Base-by-base conservation (phyloP, 805 yeast genomes). In the Jamesozyma piceae region DNA sequence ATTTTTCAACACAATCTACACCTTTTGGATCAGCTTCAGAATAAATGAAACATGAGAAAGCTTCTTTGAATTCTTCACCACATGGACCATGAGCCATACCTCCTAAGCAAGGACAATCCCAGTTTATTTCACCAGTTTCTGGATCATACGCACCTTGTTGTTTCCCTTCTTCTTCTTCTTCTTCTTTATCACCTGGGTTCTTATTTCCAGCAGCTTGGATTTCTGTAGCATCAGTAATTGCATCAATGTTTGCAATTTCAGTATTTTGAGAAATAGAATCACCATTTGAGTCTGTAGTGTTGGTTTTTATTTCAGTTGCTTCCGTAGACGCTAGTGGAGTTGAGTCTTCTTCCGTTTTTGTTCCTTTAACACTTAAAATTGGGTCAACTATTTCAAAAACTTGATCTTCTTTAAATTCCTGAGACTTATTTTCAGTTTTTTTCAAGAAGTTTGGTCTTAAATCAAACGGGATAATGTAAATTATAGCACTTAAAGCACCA, bases 61-160 rank as follows among this genome's bases (percentile, higher is more conserved):
- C 97, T 43, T 77, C 90, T 68, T 87, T 87, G 71, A 87, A 87
- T 68, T 87, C 95, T 57, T 81, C 90, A 46, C 99, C 99, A 68
- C 99, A 92, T 44, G 99, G 98, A 0, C 99, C 99, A 52, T 89
- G 73, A 28, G 99, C 98, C 98, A 90, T 90, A 38, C 99, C 98
- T 33, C 98, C 98, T 42, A 92, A 71, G 67, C 99, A 92, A 14
- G 97, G 97, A 65, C 99, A 90, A 60, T 92, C 97, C 99, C 99
- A 92, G 76, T 92, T 92, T 67, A 92, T 92, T 63, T 90, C 97
- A 28, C 98, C 98, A 4, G 99, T 92, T 56, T 85, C 95, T 30
- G 97, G 97, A 68, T 90, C 78, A 66, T 78, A 90, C 3, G 97
- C 96, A 31, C 87, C 83, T 47, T 71, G 66, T 48, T 63, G 68